These are phyloP conservation scores for Lactarius vividus DNA, from an alignment of 768 basidiomycete genomes.

Conservation along the genomic window DNA sequence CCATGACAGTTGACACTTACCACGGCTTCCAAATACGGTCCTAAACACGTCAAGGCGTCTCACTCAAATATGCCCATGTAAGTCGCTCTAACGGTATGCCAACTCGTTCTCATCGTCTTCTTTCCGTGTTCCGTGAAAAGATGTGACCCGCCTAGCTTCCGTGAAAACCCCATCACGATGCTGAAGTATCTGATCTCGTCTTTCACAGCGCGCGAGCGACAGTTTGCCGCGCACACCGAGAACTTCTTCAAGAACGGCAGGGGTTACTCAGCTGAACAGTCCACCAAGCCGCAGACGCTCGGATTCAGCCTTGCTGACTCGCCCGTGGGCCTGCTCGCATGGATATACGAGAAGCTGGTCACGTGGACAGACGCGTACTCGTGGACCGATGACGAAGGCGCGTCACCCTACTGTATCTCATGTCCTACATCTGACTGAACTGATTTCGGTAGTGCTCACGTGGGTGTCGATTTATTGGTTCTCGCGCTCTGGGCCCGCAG, in stretches of 20 bases:
- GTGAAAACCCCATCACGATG: conserved; percentile 32
- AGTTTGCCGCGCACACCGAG: conserved; percentile 34
- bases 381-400: conserved; percentile 51
- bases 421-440: too few relatives aligned
- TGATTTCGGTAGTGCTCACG: conserved; percentile 43
- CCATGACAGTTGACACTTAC: conserved; percentile 30
- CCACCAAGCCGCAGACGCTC: conserved; percentile 34
- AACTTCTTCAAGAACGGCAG: conserved; percentile 35
- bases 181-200: conserved; percentile 34
- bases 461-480: conserved; percentile 62
- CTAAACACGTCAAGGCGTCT: conserved; percentile 35
- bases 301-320: conserved; percentile 45
- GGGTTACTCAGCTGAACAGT: conserved; percentile 43
- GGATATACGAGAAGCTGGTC: conserved; percentile 29
- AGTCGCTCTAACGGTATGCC: not conserved
- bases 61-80: conserved; percentile 28
- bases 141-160: conserved; percentile 28
- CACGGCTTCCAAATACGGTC: conserved; percentile 31
- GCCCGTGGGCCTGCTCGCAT: conserved; percentile 29
- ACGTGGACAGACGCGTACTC: conserved; percentile 35
- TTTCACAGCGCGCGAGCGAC: conserved; percentile 38
- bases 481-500: conserved; percentile 32
- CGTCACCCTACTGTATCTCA: not conserved
- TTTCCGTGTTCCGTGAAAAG: not conserved
- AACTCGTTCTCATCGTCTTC: too few relatives aligned